A percentile compares a stretch with the other conserved stretches of the same genome.
phyloP scores from a whole-genome alignment of 2,329 filamentous ascomycete genomes.

The Ceratocystis cacaofunesta region DNA sequence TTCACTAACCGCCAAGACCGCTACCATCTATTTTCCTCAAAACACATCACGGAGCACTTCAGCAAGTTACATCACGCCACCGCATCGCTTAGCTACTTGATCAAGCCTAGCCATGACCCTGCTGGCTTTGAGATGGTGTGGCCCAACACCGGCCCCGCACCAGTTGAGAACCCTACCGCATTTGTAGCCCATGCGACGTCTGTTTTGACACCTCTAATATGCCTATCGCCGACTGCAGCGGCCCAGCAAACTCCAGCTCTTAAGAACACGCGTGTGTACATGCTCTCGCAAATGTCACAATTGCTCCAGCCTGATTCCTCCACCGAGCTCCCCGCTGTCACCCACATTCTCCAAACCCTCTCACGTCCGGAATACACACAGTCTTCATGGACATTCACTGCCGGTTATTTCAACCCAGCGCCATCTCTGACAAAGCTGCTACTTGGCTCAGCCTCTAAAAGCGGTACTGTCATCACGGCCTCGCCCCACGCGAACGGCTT shows the following conservation, averaged over 20 bases:
- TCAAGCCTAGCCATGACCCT: conserved; percentile 43
- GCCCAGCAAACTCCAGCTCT: conserved; percentile 18
- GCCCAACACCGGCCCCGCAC: conserved; percentile 71
- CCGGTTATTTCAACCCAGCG: conserved; percentile 96
- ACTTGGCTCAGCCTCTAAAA: conserved; percentile 52
- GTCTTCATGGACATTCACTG: conserved; percentile 88
- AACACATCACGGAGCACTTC: conserved; percentile 70
- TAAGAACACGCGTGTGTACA: conserved; percentile 60
- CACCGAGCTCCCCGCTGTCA: conserved; percentile 75
- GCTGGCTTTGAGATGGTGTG: conserved; percentile 52
- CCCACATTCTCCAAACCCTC: conserved; percentile 55
- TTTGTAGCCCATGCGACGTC: conserved; percentile 58
- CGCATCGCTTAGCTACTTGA: conserved; percentile 64
- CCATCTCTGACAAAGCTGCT: conserved; percentile 67
- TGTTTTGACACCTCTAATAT: conserved; percentile 51
- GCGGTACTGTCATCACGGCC: conserved; percentile 78
- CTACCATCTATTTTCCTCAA: conserved; percentile 79
- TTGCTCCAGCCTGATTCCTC: conserved; percentile 65
- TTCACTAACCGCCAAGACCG: conserved; percentile 92
- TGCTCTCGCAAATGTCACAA: conserved; percentile 76
- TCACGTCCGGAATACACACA: conserved; percentile 46
- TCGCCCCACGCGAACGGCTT: conserved; percentile 92
- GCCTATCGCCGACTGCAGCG: conserved; percentile 22
- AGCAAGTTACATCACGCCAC: conserved; percentile 61
- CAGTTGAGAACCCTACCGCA: conserved; percentile 50